A percentile compares a stretch with the other conserved stretches of the same genome.
phyloP scores from a whole-genome alignment of 2,329 filamentous ascomycete species.

The Elsinoe fawcettii region DNA sequence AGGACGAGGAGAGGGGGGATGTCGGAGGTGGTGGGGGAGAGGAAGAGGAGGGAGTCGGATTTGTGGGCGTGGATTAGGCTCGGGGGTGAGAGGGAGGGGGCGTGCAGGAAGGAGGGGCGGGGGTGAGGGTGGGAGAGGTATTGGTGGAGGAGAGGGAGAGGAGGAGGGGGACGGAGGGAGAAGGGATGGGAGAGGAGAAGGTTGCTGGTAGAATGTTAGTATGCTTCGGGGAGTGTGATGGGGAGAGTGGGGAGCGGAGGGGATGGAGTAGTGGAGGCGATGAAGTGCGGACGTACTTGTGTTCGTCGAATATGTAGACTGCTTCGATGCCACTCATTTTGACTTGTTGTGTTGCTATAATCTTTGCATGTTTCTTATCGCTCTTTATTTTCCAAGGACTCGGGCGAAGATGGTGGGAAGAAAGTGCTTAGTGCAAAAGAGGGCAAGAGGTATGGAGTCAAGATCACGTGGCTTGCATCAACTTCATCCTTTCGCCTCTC shows the following conservation, averaged over 20 bases:
- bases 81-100: conserved; percentile 72
- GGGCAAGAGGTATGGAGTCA: neutral
- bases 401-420: no score
- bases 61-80: conserved; percentile 80
- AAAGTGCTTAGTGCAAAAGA: neutral
- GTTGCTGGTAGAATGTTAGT: conserved; percentile 46
- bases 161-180: conserved; percentile 69
- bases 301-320: conserved; percentile 93
- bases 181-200: conserved; percentile 85
- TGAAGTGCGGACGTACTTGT: conserved; percentile 55
- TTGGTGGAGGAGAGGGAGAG: conserved; percentile 69
- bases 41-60: conserved; percentile 81
- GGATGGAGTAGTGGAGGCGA: neutral
- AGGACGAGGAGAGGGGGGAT: conserved; percentile 82
- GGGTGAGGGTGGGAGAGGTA: conserved; percentile 77
- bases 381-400: no score
- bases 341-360: neutral
- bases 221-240: neutral
- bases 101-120: conserved; percentile 77
- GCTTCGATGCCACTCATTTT: conserved; percentile 74
- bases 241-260: neutral
- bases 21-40: conserved; percentile 77
- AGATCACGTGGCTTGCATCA: neutral
- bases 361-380: neutral
- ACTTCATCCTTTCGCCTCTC: neutral